Evolutionary conservation across 164 flowering plant genomes (phyloP), one percentile per base, ranked within the genome.

Genomic region (Umbilicus rupestris): DNA sequence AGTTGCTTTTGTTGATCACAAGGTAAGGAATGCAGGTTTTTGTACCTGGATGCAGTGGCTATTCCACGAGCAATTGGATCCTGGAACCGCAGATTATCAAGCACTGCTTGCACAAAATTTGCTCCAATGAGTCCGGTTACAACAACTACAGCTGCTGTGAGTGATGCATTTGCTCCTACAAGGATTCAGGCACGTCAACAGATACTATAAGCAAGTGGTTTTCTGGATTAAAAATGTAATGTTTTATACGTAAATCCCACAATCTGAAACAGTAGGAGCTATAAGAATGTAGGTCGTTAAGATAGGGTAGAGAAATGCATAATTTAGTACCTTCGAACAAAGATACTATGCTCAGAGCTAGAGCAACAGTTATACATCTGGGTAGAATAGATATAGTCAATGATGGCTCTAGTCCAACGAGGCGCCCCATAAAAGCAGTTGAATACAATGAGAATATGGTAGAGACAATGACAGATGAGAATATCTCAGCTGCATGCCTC

Each of bases 51-150:
- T 47, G 98, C 97, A 52, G 98, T 94, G 58, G 98, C 98, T 65
- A 94, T 87, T 75, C 96, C 98, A 64, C 96, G 86, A 76, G 97
- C 98, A 75, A 94, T 94, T 47, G 97, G 98, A 73, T 94, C 97
- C 49, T 80, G 75, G 39, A 94, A 81, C 19, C 76, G 79, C 24
- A 94, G 79, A 68, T 82, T 87, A 66, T 93, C 97, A 20, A 93
- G 96, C 73, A 76, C 68, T 57, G 82, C 73, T 82, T 93, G 98
- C 72, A 87, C 98, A 74, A 93, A 93, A 69, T 93, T 93, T 57
- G 97, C 95, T 65, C 98, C 97, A 35, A 93, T 81, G 12, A 93
- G 83, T 28, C 98, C 98, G 73, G 98, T 93, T 66, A 90, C 78
- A 45, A 93, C 98, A 68, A 93, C 98, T 7, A 73, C 90, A 64